A percentile compares a stretch with the other conserved stretches of the same genome.
phyloP scores from a whole-genome alignment of 2,329 filamentous ascomycete species.

The Ophiostoma sp. region DNA sequence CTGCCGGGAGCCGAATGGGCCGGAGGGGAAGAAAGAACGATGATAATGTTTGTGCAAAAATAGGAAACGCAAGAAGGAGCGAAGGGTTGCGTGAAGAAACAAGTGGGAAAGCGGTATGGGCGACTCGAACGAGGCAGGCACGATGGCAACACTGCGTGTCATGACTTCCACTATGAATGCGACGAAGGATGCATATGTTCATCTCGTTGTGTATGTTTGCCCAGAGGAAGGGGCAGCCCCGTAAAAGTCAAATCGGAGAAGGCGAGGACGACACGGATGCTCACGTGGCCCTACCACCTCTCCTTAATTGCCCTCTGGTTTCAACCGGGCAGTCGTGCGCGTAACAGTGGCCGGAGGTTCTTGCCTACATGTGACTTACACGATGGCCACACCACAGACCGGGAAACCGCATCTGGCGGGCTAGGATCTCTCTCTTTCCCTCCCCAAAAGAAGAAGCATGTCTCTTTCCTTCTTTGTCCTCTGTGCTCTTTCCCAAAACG shows the following conservation, averaged over 20 bases:
- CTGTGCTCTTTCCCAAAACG: background rate
- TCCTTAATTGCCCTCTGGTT: constrained; percentile 8
- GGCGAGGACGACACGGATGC: background rate
- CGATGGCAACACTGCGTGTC: background rate
- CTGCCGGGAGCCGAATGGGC: constrained; percentile 4
- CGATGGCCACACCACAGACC: constrained; percentile 12
- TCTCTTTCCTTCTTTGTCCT: background rate
- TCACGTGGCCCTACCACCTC: constrained; percentile 9
- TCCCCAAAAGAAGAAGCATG: background rate
- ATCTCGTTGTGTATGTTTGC: constrained; percentile 1
- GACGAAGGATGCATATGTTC: background rate
- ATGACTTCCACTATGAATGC: constrained; percentile 4
- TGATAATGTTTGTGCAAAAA: background rate
- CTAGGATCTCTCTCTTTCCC: constrained; percentile 3
- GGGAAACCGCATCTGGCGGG: constrained; percentile 20
- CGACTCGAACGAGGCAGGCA: background rate
- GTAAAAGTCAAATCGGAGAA: background rate
- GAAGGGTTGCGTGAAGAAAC: background rate
- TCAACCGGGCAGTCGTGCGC: constrained; percentile 17
- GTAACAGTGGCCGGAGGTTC: constrained; percentile 13
- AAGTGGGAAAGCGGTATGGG: background rate
- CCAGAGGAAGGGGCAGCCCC: background rate
- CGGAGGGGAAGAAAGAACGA: background rate
- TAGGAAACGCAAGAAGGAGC: background rate
- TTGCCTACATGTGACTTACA: constrained; percentile 24